These are phyloP conservation scores for Streptanthus diversifolius DNA, from an alignment of 345 rosid species.

Conservation along the genomic window DNA sequence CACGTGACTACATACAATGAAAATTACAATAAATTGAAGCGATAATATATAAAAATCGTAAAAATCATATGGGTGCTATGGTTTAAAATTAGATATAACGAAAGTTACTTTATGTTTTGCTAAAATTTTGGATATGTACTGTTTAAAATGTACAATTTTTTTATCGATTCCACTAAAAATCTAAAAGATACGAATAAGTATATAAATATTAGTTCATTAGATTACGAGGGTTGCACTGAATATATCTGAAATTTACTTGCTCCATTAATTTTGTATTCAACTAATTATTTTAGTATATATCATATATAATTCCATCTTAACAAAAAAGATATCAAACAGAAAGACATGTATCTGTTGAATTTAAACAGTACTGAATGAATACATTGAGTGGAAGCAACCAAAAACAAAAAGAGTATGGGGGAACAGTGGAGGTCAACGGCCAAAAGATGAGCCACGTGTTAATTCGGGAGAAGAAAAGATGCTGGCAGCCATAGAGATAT, in stretches of 20 bases:
- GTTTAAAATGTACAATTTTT: background rate
- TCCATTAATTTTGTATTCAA: background rate
- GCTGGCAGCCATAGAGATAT: background rate
- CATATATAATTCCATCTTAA: background rate
- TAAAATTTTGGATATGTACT: background rate
- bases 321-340: background rate
- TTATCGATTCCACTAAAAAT: background rate
- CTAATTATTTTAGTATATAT: background rate
- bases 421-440: conserved; percentile 23
- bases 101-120: background rate
- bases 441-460: conserved; percentile 12
- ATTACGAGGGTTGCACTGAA: background rate
- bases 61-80: background rate
- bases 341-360: background rate
- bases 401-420: background rate
- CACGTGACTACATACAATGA: background rate
- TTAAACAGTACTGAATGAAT: background rate
- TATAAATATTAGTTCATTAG: background rate
- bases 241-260: background rate
- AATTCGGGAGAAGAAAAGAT: background rate
- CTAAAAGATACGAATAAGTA: background rate
- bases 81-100: background rate
- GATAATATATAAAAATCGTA: background rate
- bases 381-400: background rate
- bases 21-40: background rate